A percentile compares a stretch with the other conserved stretches of the same genome.
These are phyloP conservation scores for Entamoeba histolytica DNA, from an alignment of 208 protist genomes.

Conservation along the genomic window DNA sequence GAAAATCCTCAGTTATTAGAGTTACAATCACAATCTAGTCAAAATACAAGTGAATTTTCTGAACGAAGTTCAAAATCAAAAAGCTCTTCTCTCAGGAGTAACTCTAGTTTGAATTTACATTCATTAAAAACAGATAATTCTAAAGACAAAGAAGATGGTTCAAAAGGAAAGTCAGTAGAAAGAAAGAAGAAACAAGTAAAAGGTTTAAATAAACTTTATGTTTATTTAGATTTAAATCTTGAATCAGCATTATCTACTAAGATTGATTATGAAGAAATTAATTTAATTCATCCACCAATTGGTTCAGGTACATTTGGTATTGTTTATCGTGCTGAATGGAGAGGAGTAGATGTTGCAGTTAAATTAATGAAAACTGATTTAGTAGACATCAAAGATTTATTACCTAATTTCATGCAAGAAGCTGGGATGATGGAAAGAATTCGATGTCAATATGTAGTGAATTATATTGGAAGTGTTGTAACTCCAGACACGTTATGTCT, in stretches of 20 bases:
- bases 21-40: neutral
- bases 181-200: neutral
- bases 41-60: neutral
- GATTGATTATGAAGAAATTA: neutral
- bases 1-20: neutral
- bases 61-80: neutral
- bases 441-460: too few relatives aligned
- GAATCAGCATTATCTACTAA: neutral
- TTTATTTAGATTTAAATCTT: neutral
- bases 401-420: too few relatives aligned
- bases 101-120: neutral
- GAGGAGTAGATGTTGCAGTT: too few relatives aligned
- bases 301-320: neutral
- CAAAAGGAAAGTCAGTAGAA: neutral
- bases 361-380: too few relatives aligned
- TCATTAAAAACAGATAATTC: neutral
- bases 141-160: neutral
- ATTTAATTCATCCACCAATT: neutral
- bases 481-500: too few relatives aligned
- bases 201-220: neutral
- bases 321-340: too few relatives aligned
- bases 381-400: too few relatives aligned
- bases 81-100: neutral
- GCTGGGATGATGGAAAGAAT: too few relatives aligned
- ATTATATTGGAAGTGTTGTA: too few relatives aligned